Evolutionary conservation across 768 basidiomycete species (phyloP).

Genomic region (Hygrocybe coccinea): DNA sequence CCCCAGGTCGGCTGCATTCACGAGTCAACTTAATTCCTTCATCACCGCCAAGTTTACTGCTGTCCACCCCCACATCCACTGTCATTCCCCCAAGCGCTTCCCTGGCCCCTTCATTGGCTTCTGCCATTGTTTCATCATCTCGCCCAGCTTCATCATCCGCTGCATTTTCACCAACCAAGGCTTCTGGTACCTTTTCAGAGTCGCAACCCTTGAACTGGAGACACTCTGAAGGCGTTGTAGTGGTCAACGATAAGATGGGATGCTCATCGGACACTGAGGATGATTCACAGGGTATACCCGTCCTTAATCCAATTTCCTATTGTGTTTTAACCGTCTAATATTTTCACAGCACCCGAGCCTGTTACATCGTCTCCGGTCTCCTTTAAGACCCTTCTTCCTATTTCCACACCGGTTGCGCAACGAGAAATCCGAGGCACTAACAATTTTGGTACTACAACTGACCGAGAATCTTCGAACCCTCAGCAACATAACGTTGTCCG

Average conservation of each 20-base stretch:
- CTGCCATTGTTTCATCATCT: no score
- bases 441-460: no score
- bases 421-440: not conserved
- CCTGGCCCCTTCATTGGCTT: no score
- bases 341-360: not conserved
- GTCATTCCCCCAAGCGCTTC: no score
- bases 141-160: no score
- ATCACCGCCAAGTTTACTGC: not conserved
- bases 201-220: not conserved
- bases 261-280: constrained; percentile 22
- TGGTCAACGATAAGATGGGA: not conserved
- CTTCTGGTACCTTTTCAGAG: not conserved
- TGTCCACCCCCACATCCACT: no score
- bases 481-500: not conserved
- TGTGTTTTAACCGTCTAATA: not conserved
- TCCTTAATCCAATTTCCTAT: not conserved
- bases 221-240: no score
- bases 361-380: not conserved
- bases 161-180: no score
- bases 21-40: not conserved
- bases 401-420: not conserved
- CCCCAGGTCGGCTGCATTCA: not conserved
- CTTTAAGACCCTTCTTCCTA: not conserved
- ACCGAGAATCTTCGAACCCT: not conserved
- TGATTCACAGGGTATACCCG: constrained; percentile 14